Evolutionary conservation across 1,139 yeast species (phyloP).

Genomic region (Geotrichum bryndzae): DNA sequence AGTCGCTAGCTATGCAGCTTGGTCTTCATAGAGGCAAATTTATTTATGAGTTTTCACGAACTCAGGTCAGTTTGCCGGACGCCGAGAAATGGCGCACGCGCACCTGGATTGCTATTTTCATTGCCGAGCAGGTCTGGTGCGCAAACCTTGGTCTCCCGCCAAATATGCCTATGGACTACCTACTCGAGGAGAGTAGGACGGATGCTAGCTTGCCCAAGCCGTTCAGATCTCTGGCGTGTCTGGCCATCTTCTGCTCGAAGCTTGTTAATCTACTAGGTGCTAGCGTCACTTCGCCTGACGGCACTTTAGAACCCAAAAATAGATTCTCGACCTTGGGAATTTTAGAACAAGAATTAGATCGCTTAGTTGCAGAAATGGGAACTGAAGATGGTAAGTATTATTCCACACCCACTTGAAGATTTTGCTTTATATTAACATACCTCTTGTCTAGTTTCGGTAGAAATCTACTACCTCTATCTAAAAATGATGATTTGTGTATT

Average conservation of each 20-base stretch:
- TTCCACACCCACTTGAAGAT: conserved; percentile 1
- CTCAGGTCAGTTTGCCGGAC: conserved; percentile 81
- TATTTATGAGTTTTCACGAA: conserved; percentile 81
- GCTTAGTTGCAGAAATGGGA: conserved; percentile 56
- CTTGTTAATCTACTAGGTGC: conserved; percentile 82
- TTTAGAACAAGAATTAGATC: conserved; percentile 70
- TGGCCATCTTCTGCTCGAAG: conserved; percentile 79
- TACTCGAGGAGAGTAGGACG: conserved; percentile 70
- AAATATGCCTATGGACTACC: conserved; percentile 73
- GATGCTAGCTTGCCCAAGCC: conserved; percentile 61
- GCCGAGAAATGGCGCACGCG: conserved; percentile 93
- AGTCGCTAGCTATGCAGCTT: conserved; percentile 72
- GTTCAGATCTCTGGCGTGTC: conserved; percentile 64
- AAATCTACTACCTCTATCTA: conserved; percentile 71
- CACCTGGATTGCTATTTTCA: conserved; percentile 84
- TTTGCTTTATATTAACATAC: neutral
- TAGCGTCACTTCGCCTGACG: conserved; percentile 80
- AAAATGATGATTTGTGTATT: conserved; percentile 80
- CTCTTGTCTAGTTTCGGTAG: conserved; percentile 41
- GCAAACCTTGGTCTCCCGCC: conserved; percentile 85
- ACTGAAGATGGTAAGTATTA: conserved; percentile 43
- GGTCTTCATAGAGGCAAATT: conserved; percentile 90
- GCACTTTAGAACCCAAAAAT: conserved; percentile 75
- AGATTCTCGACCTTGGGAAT: conserved; percentile 74
- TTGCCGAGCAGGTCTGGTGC: conserved; percentile 88